These are phyloP conservation scores for Yamadazyma scolyti DNA, from an alignment of 805 yeast species.

Conservation along the genomic window DNA sequence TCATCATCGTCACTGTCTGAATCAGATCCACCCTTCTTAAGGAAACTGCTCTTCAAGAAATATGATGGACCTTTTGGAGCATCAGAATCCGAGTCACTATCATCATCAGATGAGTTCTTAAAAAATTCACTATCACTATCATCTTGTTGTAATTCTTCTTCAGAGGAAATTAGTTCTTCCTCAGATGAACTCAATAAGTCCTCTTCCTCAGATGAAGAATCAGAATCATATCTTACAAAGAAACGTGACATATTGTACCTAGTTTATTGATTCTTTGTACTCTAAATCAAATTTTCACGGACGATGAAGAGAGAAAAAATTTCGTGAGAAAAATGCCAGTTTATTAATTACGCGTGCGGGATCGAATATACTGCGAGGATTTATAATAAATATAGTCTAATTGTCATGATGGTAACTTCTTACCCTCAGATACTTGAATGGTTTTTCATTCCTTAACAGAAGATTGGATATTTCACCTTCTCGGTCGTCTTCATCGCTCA, in stretches of 20 bases:
- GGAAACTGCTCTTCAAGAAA: constrained; percentile 49
- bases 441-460: constrained; percentile 66
- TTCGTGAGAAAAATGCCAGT: constrained; percentile 9
- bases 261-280: constrained; percentile 1
- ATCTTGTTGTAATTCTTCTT: constrained; percentile 36
- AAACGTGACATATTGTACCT: constrained; percentile 73
- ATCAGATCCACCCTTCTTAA: constrained; percentile 40
- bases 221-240: constrained; percentile 66
- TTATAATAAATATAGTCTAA: constrained; percentile 5
- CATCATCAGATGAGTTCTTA: constrained; percentile 27
- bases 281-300: constrained; percentile 22
- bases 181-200: constrained; percentile 55
- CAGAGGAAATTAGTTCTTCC: constrained; percentile 43
- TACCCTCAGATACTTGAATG: constrained; percentile 73
- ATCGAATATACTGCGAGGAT: constrained; percentile 4
- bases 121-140: constrained; percentile 14
- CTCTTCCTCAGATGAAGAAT: constrained; percentile 51
- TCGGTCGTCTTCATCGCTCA: constrained; percentile 39
- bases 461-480: constrained; percentile 48
- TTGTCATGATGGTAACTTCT: constrained; percentile 22
- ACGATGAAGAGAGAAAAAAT: constrained; percentile 18
- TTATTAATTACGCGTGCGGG: constrained; percentile 3
- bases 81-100: constrained; percentile 27
- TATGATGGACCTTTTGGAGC: constrained; percentile 49
- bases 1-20: constrained; percentile 61